Base-by-base conservation (phyloP, 225 moss, liverwort and hornwort species). In the Bryoerythrophyllum caledonicum region DNA sequence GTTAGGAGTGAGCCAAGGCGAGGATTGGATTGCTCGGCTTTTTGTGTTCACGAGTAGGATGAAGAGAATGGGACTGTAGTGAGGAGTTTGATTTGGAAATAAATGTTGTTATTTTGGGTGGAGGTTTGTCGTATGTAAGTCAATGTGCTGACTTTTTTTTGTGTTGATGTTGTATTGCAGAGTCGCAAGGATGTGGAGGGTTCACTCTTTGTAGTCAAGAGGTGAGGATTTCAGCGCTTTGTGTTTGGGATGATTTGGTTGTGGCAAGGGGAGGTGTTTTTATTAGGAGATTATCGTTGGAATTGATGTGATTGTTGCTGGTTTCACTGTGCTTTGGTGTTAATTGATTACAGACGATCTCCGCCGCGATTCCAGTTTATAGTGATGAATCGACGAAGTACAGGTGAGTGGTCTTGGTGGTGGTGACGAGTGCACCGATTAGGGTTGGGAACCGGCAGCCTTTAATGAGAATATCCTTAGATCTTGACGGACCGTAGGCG, bases 181-280 rank as follows among this genome's bases (percentile, higher is more conserved):
- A 95, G 97, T 79, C 97, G 97, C 71, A 99, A 91, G 90, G 97
- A 95, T 75, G 97, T 99, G 78, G 97, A 99, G 80, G 97, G 97
- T 57, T 99, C 97, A 61, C 93, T 99, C 11, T 99, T 99, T 78
- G 97, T 99, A 57, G 97, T 99, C 9, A 99, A 99, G 75, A 91
- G 97, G 97, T 94, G 86, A 89, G 85, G 43, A 55, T 7, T 57
- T 43, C 57, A 24, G 25, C 25, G 65, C 28, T 79, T 66, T 26
- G 19, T 55, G 20, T 49, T 32, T 53, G 66, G 43, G 14, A 24
- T 68, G 32, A 64, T 48, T 37, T 12, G 4, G 41, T 26, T 4
- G 34, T 76, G 69, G 60, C 3, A 13, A n/a, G 1, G 4, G 51
- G 11, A 53, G 67, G 41, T 3, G 4, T 25, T 68, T 57, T 1